Percentiles rank a stretch among this genome's conserved stretches.
Evolutionary conservation across 2,329 filamentous ascomycete genomes (phyloP).

Genomic region (Botrytis sinoallii): DNA sequence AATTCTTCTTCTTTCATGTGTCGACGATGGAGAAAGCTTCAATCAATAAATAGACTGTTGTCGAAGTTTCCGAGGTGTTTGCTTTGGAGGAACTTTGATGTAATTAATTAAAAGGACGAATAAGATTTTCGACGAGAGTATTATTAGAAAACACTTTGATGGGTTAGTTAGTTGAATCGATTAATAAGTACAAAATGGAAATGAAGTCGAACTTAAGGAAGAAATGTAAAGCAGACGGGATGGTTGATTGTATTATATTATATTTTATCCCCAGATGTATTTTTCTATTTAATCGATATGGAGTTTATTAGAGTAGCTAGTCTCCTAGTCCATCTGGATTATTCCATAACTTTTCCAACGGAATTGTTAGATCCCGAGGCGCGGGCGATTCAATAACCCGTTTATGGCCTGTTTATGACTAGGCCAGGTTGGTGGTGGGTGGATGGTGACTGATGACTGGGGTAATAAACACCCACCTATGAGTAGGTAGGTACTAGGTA

Average conservation of each 20-base stretch:
- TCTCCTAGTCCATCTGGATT: too few species aligned
- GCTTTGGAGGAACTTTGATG: background rate
- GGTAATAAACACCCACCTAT: too few species aligned
- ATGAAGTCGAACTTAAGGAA: background rate
- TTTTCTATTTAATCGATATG: background rate
- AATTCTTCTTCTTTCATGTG: background rate
- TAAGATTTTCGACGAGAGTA: background rate
- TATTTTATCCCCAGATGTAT: background rate
- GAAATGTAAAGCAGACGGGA: background rate
- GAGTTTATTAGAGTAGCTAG: background rate
- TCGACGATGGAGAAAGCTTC: background rate
- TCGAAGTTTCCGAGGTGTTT: background rate
- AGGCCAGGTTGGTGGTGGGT: too few species aligned
- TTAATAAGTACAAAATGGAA: background rate
- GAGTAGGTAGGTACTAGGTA: too few species aligned
- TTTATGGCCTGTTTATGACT: background rate
- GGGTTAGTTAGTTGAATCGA: background rate
- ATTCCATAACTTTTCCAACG: background rate
- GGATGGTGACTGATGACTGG: too few species aligned
- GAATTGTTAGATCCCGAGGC: background rate
- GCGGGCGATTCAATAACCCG: background rate
- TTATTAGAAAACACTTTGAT: background rate
- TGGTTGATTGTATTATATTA: background rate
- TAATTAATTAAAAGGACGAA: background rate
- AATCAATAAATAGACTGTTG: background rate